Conservation (phyloP, 805 yeast genomes). For the Myxozyma monticola region DNA sequence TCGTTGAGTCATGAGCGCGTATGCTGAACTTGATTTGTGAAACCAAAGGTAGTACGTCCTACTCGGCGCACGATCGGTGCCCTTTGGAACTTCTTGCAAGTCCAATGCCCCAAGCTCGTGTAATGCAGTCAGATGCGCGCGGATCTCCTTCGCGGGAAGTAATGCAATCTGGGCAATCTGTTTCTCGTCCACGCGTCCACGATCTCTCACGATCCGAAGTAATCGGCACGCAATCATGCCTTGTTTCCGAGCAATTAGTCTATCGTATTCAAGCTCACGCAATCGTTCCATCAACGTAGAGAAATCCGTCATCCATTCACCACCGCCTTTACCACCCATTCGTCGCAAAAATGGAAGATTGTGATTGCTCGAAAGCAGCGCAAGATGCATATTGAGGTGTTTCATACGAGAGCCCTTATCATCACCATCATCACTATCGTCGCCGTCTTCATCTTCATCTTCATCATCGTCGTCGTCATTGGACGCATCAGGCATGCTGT, state of each 20-base stretch:
- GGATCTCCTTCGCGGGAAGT: constrained; percentile 72
- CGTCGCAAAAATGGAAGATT: constrained; percentile 57
- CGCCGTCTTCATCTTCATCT: not conserved
- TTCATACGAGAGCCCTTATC: constrained; percentile 9
- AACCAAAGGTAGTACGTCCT: constrained; percentile 83
- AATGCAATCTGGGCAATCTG: constrained; percentile 65
- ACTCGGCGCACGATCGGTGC: constrained; percentile 87
- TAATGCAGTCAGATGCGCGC: constrained; percentile 67
- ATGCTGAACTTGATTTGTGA: constrained; percentile 57
- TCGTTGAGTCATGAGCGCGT: constrained; percentile 49
- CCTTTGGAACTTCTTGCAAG: constrained; percentile 89
- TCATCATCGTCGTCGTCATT: not conserved
- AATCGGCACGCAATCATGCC: constrained; percentile 65
- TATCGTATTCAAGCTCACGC: constrained; percentile 39
- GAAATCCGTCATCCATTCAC: constrained; percentile 47
- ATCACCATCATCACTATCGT: not conserved
- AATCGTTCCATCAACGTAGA: constrained; percentile 35
- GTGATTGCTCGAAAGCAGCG: constrained; percentile 54
- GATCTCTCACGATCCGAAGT: constrained; percentile 69
- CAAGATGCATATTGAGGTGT: constrained; percentile 52
- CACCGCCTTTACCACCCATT: constrained; percentile 55
- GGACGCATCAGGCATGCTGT: too few relatives aligned
- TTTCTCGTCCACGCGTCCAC: constrained; percentile 81
- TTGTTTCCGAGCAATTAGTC: constrained; percentile 37
- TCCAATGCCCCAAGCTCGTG: constrained; percentile 73